Percentiles rank a stretch among this genome's conserved stretches.
Evolutionary conservation across 352 stramenopile species (phyloP).

Genomic region (Phytophthora citrophthora): DNA sequence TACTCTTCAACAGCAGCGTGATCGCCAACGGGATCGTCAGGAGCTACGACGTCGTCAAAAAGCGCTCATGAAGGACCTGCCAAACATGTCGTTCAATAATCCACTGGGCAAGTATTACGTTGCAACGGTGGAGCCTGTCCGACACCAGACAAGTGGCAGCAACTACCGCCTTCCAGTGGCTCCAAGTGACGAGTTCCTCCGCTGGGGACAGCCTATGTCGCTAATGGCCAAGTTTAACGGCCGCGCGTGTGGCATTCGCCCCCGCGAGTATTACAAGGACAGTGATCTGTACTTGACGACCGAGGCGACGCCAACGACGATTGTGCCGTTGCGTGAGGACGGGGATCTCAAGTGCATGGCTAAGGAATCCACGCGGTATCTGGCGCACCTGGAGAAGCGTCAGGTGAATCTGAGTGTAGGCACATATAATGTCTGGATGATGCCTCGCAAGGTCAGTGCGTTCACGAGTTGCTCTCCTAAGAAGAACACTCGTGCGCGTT

Average conservation of each 20-base stretch:
- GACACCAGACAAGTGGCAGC: conserved; percentile 40
- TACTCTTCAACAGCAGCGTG: conserved; percentile 49
- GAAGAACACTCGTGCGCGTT: conserved; percentile 78
- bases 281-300: conserved; percentile 78
- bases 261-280: conserved; percentile 83
- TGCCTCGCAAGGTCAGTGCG: conserved; percentile 76
- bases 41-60: conserved; percentile 57
- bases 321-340: conserved; percentile 72
- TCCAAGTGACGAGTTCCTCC: conserved; percentile 48
- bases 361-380: conserved; percentile 69
- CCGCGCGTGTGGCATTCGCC: conserved; percentile 61
- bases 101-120: conserved; percentile 67
- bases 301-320: conserved; percentile 56
- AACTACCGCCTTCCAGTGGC: conserved; percentile 35
- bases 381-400: conserved; percentile 66
- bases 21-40: conserved; percentile 52
- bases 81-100: conserved; percentile 80
- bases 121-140: conserved; percentile 50
- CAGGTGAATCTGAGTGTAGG: conserved; percentile 64
- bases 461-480: conserved; percentile 74
- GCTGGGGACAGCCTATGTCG: conserved; percentile 70
- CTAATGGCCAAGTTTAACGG: conserved; percentile 64
- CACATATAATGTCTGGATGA: conserved; percentile 89
- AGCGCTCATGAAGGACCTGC: conserved; percentile 67
- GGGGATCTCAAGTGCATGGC: conserved; percentile 72